These are phyloP conservation scores for Cyphellophora attinorum DNA, from an alignment of 2,329 filamentous ascomycete species.

Conservation along the genomic window DNA sequence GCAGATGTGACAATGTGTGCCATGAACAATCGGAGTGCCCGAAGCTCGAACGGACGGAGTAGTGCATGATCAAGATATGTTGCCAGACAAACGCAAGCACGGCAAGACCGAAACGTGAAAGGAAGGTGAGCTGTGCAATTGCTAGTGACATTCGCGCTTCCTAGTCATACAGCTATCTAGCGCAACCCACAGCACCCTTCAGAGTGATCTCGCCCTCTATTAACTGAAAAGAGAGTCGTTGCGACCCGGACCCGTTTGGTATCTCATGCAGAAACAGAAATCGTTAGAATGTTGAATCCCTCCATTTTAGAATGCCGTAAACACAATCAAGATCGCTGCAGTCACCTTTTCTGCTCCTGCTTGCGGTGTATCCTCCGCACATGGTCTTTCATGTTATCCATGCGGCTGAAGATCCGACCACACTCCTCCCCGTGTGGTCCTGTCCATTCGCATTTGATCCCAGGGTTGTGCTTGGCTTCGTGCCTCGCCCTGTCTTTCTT, in stretches of 20 bases:
- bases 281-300: conserved; percentile 1
- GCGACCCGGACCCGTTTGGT: background rate
- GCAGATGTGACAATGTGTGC: no score
- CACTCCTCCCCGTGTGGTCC: conserved; percentile 34
- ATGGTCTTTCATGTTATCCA: conserved; percentile 52
- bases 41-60: no score
- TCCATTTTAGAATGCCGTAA: conserved; percentile 6
- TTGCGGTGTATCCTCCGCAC: conserved; percentile 33
- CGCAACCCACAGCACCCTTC: no score
- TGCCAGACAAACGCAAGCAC: no score
- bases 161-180: no score
- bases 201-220: no score
- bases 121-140: no score
- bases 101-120: no score
- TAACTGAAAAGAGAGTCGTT: conserved; percentile 1
- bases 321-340: background rate
- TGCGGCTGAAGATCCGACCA: conserved; percentile 48
- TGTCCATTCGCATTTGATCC: conserved; percentile 38
- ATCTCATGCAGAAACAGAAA: background rate
- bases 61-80: no score
- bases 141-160: no score
- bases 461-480: conserved; percentile 54
- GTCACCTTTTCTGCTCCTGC: conserved; percentile 6
- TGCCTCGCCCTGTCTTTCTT: conserved; percentile 54
- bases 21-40: no score